Base-by-base conservation (phyloP, 2,329 filamentous ascomycete genomes). In the Talaromyces islandicus region DNA sequence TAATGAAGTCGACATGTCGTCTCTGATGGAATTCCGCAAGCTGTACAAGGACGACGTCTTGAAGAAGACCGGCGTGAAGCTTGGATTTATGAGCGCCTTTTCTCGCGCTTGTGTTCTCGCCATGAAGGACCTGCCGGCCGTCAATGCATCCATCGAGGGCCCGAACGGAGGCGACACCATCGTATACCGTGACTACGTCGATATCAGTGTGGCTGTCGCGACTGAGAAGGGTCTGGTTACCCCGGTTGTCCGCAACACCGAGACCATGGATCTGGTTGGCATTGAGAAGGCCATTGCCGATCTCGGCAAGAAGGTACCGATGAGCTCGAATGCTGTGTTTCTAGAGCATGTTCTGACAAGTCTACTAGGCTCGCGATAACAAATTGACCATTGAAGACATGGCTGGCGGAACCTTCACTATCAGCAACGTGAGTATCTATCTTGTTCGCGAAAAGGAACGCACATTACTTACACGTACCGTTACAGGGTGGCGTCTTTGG, bases 31-130 rank as follows among this genome's bases (percentile, higher is more conserved):
- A 64, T 93, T 99, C 81, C 89, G 94, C 68, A 97, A 96, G 77
- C 82, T 92, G 53, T 97, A 97, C 85, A 97, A 97, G 82, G 93
- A 97, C 62, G 92, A 96, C 62, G 81, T 97, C 24, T 81, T 97
- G 60, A 96, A 97, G 84, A 96, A 93, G 82, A 94, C 91, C 10
- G 93, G 92, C 51, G 89, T 97, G 61, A 99, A 97, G 82, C 88
- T 99, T 58, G 94, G 94, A n/a, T 99, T 97, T 82, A 97, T 99
- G 93, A 94, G 92, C 75, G 93, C 93, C 59, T 99, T 99, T 78
- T 90, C 93, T 4, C 90, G 89, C 65, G 94, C 94, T 54, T 90
- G 86, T 68, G 87, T 96, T 51, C 81, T 97, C 62, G 94, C 94
- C 61, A 96, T 97, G 90, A 90, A 89, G 70, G 92, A 97, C 65